phyloP scores from a whole-genome alignment of 176 grass and related monocot genomes.

The Hordeum marinum region DNA sequence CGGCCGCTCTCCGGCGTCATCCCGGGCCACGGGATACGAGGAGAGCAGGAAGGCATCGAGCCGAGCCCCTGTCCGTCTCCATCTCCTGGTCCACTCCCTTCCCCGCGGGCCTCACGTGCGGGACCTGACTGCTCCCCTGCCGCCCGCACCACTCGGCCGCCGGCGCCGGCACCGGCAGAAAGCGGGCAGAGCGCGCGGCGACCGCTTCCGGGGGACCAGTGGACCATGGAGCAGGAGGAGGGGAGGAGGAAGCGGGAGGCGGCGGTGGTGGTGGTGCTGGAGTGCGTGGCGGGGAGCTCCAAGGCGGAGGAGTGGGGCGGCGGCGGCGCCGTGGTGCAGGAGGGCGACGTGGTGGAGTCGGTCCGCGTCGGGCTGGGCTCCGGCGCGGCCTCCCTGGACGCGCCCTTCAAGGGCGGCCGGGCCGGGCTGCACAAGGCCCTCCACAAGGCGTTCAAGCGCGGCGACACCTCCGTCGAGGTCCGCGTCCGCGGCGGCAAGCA shows the following conservation, averaged over 20 bases:
- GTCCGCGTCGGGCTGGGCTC: conserved; percentile 52
- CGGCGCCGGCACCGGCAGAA: background rate
- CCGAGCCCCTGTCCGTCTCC: background rate
- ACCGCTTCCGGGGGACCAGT: too few relatives aligned
- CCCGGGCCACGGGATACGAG: conserved; percentile 15
- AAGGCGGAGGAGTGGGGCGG: conserved; percentile 98
- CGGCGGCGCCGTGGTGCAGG: conserved; percentile 65
- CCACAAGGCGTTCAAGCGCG: conserved; percentile 74
- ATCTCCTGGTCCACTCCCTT: background rate
- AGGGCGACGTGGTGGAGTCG: conserved; percentile 87
- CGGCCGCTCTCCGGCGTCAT: conserved; percentile 5
- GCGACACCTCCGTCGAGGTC: conserved; percentile 77
- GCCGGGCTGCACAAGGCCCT: conserved; percentile 58
- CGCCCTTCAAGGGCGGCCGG: conserved; percentile 77
- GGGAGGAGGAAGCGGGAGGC: background rate
- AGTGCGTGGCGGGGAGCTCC: conserved; percentile 95
- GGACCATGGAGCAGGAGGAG: conserved; percentile 30
- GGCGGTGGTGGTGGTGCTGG: conserved; percentile 58
- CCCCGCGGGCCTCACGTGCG: background rate
- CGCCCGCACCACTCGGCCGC: background rate
- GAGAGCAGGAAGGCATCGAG: too few relatives aligned
- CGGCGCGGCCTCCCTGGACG: conserved; percentile 27
- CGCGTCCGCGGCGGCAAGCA: conserved; percentile 46
- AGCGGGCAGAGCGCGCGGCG: background rate
- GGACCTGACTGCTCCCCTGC: background rate